A percentile compares a stretch with the other conserved stretches of the same genome.
Conservation (phyloP, 2,329 filamentous ascomycete genomes). For the Scedosporium boydii region DNA sequence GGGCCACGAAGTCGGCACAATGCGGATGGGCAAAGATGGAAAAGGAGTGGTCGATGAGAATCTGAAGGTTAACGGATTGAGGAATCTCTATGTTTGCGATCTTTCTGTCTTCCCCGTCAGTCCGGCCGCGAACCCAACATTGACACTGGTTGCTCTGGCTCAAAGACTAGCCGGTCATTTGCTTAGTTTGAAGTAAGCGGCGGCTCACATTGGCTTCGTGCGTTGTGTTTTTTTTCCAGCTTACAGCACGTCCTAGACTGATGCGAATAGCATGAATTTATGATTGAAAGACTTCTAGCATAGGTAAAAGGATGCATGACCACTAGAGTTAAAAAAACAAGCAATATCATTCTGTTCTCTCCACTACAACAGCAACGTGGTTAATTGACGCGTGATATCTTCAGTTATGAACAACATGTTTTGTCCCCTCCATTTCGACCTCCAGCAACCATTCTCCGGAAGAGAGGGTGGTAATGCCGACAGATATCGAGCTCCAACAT, state of each 20-base stretch:
- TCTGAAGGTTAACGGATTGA: background rate
- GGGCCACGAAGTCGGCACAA: slow-evolving; percentile 5
- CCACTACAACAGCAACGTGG: no score
- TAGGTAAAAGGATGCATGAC: no score
- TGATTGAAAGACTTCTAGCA: no score
- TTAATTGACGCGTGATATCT: no score
- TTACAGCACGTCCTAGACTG: no score
- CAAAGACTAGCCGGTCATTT: slow-evolving; percentile 4
- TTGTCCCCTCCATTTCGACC: background rate
- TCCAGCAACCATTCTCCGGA: slow-evolving; percentile 5
- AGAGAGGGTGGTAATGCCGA: slow-evolving; percentile 3
- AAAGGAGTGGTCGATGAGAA: slow-evolving; percentile 2
- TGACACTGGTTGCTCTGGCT: slow-evolving; percentile 2
- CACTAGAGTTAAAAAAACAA: no score
- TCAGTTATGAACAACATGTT: no score
- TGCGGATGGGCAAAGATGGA: slow-evolving; percentile 2
- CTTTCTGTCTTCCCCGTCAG: slow-evolving; percentile 4
- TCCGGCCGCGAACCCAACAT: slow-evolving; percentile 1
- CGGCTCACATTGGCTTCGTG: no score
- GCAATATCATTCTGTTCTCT: no score
- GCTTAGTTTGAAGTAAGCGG: background rate
- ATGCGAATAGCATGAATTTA: no score
- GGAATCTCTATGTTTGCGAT: slow-evolving; percentile 4
- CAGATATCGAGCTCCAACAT: slow-evolving; percentile 5
- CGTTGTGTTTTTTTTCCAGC: no score